Base-by-base conservation (phyloP, 1,139 yeast genomes). In the Debaryomycetaceae sp. region DNA sequence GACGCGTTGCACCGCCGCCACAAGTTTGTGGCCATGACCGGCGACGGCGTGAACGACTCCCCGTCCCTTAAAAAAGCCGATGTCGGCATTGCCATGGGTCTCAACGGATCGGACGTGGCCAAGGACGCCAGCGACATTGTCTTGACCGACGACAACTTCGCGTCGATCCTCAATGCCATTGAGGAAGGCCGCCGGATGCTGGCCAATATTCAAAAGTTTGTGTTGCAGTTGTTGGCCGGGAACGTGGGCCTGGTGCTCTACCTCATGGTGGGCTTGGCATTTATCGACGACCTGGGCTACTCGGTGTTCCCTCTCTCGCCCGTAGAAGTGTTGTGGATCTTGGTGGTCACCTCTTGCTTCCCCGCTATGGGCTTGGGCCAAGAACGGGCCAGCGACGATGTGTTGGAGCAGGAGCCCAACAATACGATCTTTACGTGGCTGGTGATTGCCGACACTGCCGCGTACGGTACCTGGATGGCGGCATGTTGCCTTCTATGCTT, bases 111-210 rank as follows among this genome's bases (percentile, higher is more conserved):
- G 1, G 77, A 71, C 45, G 77, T 71, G 26, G 77, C 77, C 12
- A 66, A 71, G 37, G 62, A 69, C 33, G 77, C 77, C 1, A 64
- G 74, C 7, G 77, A 71, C 44, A 64, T 71, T 54, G 73, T 71
- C 15, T 52, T 71, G 36, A 58, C 64, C 4, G 66, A 49, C 55
- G 69, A 68, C 40, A 68, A 68, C 39, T 68, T 68, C 47, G 64
- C 71, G 6, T 62, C 72, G 20, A 67, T 68, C 37, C 65, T 67
- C 43, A 58, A 63, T 37, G 74, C 74, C 6, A 58, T 65, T 27
- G 71, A 62, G 40, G 72, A 65, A 39, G 72, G 72, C 6, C 55
- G 72, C 34, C 49, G 69, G 30, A 65, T 65, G 55, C 58, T 64
- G 33, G 41, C 62, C 29, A 65, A 65, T 39, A 64, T 66, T 27